These are phyloP conservation scores for Coemansia reversa DNA, from an alignment of 192 early-diverging fungal genomes.

Conservation along the genomic window DNA sequence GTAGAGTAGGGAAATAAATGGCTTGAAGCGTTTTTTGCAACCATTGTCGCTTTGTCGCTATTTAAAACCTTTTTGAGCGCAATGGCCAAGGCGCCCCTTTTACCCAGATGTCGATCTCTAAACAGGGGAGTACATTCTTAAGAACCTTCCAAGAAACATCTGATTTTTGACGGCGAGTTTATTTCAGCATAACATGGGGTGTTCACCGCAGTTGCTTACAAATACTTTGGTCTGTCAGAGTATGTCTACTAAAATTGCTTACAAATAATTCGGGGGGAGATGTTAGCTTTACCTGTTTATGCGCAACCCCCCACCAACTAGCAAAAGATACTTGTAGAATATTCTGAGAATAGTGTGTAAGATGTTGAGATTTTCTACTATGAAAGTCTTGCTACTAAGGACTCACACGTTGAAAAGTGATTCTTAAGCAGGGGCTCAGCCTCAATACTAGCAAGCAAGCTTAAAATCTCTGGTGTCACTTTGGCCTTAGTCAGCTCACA, in stretches of 20 bases:
- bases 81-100: not conserved
- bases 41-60: not conserved
- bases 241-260: too few species aligned
- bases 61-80: not conserved
- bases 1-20: not conserved
- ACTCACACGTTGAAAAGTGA: not conserved
- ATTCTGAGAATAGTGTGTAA: not conserved
- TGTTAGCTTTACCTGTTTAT: too few species aligned
- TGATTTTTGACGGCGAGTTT: too few species aligned
- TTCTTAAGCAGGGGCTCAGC: conserved; percentile 4
- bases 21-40: not conserved
- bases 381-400: not conserved
- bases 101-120: not conserved
- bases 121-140: not conserved
- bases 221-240: too few species aligned
- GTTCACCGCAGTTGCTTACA: too few species aligned
- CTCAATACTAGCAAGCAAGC: conserved; percentile 28
- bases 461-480: conserved; percentile 24
- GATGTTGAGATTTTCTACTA: not conserved
- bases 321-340: too few species aligned
- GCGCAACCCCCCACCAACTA: too few species aligned
- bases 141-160: too few species aligned
- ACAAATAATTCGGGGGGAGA: too few species aligned
- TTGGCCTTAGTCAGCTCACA: not conserved
- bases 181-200: too few species aligned